These are phyloP conservation scores for Diaporthe amygdali DNA, from an alignment of 2,329 filamentous ascomycete genomes.

Conservation along the genomic window DNA sequence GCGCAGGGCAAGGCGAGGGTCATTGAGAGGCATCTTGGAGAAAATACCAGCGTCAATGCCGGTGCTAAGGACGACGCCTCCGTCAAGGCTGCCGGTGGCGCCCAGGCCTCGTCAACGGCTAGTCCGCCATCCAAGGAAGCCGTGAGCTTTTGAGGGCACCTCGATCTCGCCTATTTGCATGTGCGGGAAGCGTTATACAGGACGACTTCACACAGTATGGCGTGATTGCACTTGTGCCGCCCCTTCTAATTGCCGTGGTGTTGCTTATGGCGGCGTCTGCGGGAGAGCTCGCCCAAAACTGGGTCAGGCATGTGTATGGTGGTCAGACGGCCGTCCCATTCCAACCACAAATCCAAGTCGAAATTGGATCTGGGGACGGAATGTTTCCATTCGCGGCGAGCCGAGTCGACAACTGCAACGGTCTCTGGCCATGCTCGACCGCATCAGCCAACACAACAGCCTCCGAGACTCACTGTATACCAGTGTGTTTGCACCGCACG, in stretches of 20 bases:
- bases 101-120: background rate
- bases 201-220: background rate
- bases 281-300: too few relatives aligned
- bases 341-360: background rate
- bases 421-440: background rate
- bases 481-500: too few relatives aligned
- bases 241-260: background rate
- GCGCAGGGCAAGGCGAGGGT: constrained; percentile 86
- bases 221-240: background rate
- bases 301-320: background rate
- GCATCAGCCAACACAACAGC: background rate
- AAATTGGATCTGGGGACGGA: background rate
- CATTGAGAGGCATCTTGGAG: constrained; percentile 72
- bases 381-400: background rate
- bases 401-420: background rate
- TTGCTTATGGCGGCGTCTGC: background rate
- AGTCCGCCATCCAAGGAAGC: constrained; percentile 10
- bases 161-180: background rate
- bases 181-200: background rate
- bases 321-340: background rate
- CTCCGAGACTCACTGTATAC: background rate
- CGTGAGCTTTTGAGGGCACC: background rate
- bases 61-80: background rate
- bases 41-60: constrained; percentile 29
- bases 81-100: background rate